Base-by-base conservation (phyloP, 1,284 basidiomycete species). In the Mixia osmundae region DNA sequence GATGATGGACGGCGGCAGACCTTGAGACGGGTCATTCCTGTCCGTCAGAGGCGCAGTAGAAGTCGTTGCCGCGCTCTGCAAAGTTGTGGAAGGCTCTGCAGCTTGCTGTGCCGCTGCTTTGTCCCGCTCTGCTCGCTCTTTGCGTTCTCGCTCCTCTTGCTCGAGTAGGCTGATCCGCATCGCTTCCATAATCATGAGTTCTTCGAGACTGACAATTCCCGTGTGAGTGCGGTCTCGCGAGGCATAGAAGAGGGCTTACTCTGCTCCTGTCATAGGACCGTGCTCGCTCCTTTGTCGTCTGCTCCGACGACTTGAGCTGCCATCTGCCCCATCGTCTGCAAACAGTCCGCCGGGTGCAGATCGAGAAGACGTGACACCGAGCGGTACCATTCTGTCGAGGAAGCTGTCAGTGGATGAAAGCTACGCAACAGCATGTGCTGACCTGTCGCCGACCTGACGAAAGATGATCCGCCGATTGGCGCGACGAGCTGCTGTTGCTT, bases 141-240 rank as follows among this genome's bases (percentile, higher is more conserved):
- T 54, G 39, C 52, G 49, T 31, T 54, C 62, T 28, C 55, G 57
- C 43, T 66, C 62, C 44, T 68, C 66, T 44, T 95, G 83, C 47
- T 97, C 89, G 36, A 91, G 56, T 45, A 95, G 62, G 30, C 83
- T 91, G 39, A 94, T 61, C 28, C 89, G 71, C 85, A 99, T 94
- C 1, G 89, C 91, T 59, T 97, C 89, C 79, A 89, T 87, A 37
- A 99, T 65, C 87, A 97, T 94, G 32, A 95, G 61, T 77, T 94
- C 49, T 28, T 47, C 48, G 21, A 47, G 42, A 22, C 42, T 41
- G 8, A 26, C 21, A 6, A 30, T 25, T 35, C 21, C 3, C 7
- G 40, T 8, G 20, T 23, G 21, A 31, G 14, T 23, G 20, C 22
- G 15, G 4, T 3, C 19, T 22, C 25, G 4, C 25, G 22, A 7